Base-by-base conservation (phyloP, 345 rosid species). In the Pistacia vera region DNA sequence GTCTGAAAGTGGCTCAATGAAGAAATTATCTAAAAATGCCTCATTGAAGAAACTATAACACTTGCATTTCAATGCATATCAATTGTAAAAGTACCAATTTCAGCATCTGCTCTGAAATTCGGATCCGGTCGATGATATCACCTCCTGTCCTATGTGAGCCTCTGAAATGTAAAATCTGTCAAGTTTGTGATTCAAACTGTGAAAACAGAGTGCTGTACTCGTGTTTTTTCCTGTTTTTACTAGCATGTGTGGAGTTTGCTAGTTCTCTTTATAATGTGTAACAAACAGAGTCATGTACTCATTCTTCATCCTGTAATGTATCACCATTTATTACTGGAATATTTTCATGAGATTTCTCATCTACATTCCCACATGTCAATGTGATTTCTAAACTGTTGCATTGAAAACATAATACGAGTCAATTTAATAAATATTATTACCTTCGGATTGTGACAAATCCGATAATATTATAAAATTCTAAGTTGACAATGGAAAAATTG, bases 1-100 rank as follows among this genome's bases (percentile, higher is more conserved):
- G 52, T 81, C 87, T 13, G 83, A 78, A 82, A 82, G 70, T 44
- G 36, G 62, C 73, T 60, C 81, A 3, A 8, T 60, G 75, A 82
- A 79, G 73, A 46, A 68, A 82, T 56, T 51, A 54, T 81, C 87
- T 13, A 85, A 79, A 82, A 82, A 67, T 44, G 36, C 56, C 73
- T 60, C 81, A 3, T 4, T 60, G 75, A 82, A 79, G 73, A 46
- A 68, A 82, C 66, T 51, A 54, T 83, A 52, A 28, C 74, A 54
- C 63, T 52, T 64, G 36, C 13, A 18, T 28, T 38, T 60, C 17
- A 18, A 11, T 8, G 10, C 35, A 38, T 20, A 41, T 56, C 33
- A 8, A 52, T 62, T 44, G 25, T 13, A 64, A 58, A 12, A 16
- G 38, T 71, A 33, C 33, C 33, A 17, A 66, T 64, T 69, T 41